Conservation (phyloP, 1,139 yeast species). For the Tardiomyces digboiensis region DNA sequence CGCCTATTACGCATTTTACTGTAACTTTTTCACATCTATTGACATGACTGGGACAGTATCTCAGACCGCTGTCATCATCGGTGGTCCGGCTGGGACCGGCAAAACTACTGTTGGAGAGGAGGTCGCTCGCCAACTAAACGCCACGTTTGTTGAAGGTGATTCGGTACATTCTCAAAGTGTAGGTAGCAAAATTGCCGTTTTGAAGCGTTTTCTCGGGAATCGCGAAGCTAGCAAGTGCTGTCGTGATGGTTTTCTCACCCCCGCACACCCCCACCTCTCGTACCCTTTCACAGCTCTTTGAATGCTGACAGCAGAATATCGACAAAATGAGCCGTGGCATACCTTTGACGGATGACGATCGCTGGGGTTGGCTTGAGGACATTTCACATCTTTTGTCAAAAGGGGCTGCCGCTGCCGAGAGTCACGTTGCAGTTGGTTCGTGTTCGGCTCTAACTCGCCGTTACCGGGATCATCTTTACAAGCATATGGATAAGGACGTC, state of each 20-base stretch:
- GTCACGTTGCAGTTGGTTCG: constrained; percentile 41
- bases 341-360: constrained; percentile 79
- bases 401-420: constrained; percentile 23
- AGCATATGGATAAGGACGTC: constrained; percentile 23
- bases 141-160: constrained; percentile 81
- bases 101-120: constrained; percentile 68
- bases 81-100: constrained; percentile 96
- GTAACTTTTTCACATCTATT: too few relatives aligned
- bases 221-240: too few relatives aligned
- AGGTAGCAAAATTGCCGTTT: constrained; percentile 5
- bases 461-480: constrained; percentile 53
- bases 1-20: too few relatives aligned
- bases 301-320: constrained; percentile 37
- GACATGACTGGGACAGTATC: too few relatives aligned
- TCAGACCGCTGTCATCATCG: constrained; percentile 33
- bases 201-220: too few relatives aligned
- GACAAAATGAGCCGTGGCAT: constrained; percentile 74
- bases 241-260: too few relatives aligned
- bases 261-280: too few relatives aligned
- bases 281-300: not conserved
- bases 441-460: constrained; percentile 75
- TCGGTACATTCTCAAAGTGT: constrained; percentile 53
- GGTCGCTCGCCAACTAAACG: constrained; percentile 35
- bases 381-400: constrained; percentile 31
- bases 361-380: constrained; percentile 78